Evolutionary conservation across 2,329 filamentous ascomycete species (phyloP).

Genomic region (Malbranchea zuffiana): DNA sequence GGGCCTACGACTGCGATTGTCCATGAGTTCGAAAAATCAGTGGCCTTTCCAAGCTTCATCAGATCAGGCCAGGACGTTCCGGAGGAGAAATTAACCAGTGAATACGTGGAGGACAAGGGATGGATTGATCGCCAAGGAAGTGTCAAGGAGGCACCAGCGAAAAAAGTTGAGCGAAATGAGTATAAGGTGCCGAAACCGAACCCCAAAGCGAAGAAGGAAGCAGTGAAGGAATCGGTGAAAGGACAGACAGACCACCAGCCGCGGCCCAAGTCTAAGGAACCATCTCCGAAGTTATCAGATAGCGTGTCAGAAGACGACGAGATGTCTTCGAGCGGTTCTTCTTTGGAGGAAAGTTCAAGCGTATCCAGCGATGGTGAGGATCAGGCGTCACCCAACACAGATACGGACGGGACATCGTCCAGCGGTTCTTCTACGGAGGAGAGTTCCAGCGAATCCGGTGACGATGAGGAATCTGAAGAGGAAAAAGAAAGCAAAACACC

Average conservation of each 20-base stretch:
- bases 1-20: slow-evolving; percentile 56
- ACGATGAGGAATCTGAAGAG: background rate
- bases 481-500: background rate
- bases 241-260: slow-evolving; percentile 11
- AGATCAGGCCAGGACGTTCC: slow-evolving; percentile 43
- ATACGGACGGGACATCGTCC: background rate
- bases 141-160: slow-evolving; percentile 43
- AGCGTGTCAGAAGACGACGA: slow-evolving; percentile 22
- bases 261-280: slow-evolving; percentile 10
- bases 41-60: slow-evolving; percentile 71
- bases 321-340: slow-evolving; percentile 17
- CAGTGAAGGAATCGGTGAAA: slow-evolving; percentile 5
- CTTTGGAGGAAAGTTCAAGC: slow-evolving; percentile 21
- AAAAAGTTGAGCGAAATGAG: slow-evolving; percentile 4
- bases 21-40: slow-evolving; percentile 82
- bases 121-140: slow-evolving; percentile 76
- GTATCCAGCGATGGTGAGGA: background rate
- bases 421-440: background rate
- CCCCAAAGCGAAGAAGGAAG: background rate
- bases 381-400: background rate
- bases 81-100: slow-evolving; percentile 41
- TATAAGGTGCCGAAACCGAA: background rate
- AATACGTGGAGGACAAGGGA: slow-evolving; percentile 73
- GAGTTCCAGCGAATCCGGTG: background rate
- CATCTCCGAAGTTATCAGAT: slow-evolving; percentile 19